A percentile compares a stretch with the other conserved stretches of the same genome.
phyloP scores from a whole-genome alignment of 202 grass and related monocot genomes.

The Digitaria exilis region DNA sequence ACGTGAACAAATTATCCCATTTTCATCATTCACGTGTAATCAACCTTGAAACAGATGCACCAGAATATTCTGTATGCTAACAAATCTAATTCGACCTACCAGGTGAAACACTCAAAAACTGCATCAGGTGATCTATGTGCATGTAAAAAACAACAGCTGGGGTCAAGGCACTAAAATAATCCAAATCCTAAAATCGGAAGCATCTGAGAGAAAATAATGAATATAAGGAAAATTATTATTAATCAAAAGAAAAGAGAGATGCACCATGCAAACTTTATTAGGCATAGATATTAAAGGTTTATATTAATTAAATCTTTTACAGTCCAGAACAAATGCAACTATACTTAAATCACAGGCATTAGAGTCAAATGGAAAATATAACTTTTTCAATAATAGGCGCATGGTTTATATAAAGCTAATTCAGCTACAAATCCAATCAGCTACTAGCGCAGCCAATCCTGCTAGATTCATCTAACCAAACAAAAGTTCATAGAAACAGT shows the following conservation, averaged over 20 bases:
- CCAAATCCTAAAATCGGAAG: not conserved
- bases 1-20: not conserved
- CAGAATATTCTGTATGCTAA: conserved; percentile 16
- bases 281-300: not conserved
- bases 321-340: not conserved
- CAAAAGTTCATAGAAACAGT: conserved; percentile 14
- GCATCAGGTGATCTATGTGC: not conserved
- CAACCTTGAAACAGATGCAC: conserved; percentile 2
- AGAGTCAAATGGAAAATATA: not conserved
- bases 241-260: not conserved
- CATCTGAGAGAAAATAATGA: not conserved
- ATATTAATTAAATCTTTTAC: not conserved
- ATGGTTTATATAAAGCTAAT: not conserved
- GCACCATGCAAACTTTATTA: not conserved
- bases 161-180: not conserved
- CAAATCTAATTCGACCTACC: conserved; percentile 23
- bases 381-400: not conserved
- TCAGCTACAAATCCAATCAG: not conserved
- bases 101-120: conserved; percentile 15
- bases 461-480: conserved; percentile 26
- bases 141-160: not conserved
- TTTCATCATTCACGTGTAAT: conserved; percentile 16
- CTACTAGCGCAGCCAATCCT: not conserved
- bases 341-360: not conserved
- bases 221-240: not conserved